These are phyloP conservation scores for Casuarina equisetifolia DNA, from an alignment of 306 rosid species.

Conservation along the genomic window DNA sequence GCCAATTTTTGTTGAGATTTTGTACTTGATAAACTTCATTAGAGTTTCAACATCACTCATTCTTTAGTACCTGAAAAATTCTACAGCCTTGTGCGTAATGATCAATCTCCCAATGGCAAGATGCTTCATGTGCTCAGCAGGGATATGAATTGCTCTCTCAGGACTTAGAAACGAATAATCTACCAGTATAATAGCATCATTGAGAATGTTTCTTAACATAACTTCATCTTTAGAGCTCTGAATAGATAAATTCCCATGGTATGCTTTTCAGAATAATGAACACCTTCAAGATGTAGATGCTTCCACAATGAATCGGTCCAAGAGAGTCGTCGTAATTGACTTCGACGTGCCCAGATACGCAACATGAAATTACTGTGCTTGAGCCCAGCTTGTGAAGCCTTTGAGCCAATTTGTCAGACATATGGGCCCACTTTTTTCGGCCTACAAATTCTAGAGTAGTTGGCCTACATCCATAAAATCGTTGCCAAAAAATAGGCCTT, in stretches of 20 bases:
- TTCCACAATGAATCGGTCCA: neutral
- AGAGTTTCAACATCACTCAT: conserved; percentile 7
- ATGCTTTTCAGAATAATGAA: conserved; percentile 10
- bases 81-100: conserved; percentile 55
- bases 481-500: too few relatives aligned
- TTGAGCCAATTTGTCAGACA: too few relatives aligned
- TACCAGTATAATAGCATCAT: conserved; percentile 65
- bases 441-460: too few relatives aligned
- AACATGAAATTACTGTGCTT: too few relatives aligned
- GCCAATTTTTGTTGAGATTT: conserved; percentile 19
- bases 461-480: too few relatives aligned
- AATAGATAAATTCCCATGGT: conserved; percentile 24
- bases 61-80: conserved; percentile 53
- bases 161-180: conserved; percentile 63
- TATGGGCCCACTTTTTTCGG: too few relatives aligned
- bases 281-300: conserved; percentile 11
- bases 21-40: neutral
- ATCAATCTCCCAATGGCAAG: conserved; percentile 62
- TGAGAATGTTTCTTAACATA: conserved; percentile 58
- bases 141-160: conserved; percentile 25
- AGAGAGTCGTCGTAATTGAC: too few relatives aligned
- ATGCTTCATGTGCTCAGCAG: conserved; percentile 33
- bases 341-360: too few relatives aligned
- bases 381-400: too few relatives aligned
- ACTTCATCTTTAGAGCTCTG: conserved; percentile 69